Evolutionary conservation across 768 basidiomycete genomes (phyloP).

Genomic region (Cyclocybe aegerita): DNA sequence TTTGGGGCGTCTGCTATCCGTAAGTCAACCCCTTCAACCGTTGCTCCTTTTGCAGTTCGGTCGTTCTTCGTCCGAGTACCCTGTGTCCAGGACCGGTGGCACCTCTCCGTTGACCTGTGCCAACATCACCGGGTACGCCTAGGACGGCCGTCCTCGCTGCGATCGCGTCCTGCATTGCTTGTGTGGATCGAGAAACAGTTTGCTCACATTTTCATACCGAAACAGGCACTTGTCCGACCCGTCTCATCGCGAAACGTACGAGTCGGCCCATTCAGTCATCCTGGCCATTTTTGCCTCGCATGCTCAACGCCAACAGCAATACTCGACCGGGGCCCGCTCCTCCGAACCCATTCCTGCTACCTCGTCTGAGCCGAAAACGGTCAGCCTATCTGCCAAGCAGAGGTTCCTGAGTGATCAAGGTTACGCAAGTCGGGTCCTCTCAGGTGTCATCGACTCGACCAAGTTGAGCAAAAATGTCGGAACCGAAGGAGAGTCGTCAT

Average conservation of each 20-base stretch:
- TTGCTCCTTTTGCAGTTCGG: background rate
- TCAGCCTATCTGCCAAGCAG: background rate
- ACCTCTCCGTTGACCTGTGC: background rate
- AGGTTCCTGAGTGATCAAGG: slow-evolving; percentile 3
- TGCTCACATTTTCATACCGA: background rate
- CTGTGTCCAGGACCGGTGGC: background rate
- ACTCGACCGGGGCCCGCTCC: slow-evolving; percentile 9
- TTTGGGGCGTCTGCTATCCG: slow-evolving; percentile 67
- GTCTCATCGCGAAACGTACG: slow-evolving; percentile 72
- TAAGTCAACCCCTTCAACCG: slow-evolving; percentile 8
- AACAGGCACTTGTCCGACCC: slow-evolving; percentile 60
- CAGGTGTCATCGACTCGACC: slow-evolving; percentile 8
- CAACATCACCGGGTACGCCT: background rate
- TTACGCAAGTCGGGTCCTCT: slow-evolving; percentile 4
- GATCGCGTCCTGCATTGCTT: background rate
- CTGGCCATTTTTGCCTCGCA: slow-evolving; percentile 70
- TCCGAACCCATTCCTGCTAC: slow-evolving; percentile 2
- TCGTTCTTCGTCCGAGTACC: background rate
- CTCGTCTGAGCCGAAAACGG: too few relatives aligned
- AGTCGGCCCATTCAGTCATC: slow-evolving; percentile 84
- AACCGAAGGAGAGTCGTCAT: slow-evolving; percentile 9
- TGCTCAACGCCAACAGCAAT: slow-evolving; percentile 38
- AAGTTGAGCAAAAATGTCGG: slow-evolving; percentile 10
- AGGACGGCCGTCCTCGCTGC: background rate
- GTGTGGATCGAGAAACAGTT: background rate